These are phyloP conservation scores for Immersiella caudata DNA, from an alignment of 495 filamentous ascomycete genomes.

Conservation along the genomic window DNA sequence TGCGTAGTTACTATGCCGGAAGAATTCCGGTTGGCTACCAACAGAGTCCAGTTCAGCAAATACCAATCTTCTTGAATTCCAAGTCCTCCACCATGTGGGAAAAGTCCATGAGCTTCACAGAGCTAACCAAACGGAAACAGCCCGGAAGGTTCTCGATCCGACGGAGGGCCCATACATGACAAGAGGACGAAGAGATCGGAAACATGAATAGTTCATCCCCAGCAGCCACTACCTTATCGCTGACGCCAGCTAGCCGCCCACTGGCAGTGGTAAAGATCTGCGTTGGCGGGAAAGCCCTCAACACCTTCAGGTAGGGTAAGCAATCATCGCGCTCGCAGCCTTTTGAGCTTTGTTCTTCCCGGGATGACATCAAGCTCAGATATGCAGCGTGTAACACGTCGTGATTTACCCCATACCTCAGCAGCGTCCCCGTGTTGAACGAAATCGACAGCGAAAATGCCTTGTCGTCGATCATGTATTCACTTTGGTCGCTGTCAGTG, in stretches of 20 bases:
- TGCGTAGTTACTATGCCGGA: too few relatives aligned
- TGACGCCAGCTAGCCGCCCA: background rate
- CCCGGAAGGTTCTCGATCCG: background rate
- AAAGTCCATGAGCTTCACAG: background rate
- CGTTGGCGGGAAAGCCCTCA: background rate
- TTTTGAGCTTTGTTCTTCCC: background rate
- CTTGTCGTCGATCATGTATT: background rate
- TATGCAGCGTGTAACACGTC: background rate
- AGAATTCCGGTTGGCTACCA: too few relatives aligned
- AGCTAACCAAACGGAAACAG: background rate
- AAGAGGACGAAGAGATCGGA: background rate
- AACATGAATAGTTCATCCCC: background rate
- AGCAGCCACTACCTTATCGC: background rate
- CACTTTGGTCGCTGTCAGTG: background rate
- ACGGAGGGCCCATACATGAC: background rate
- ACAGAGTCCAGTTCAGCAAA: background rate
- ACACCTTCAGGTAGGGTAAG: background rate
- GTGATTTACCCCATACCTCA: background rate
- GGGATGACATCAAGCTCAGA: background rate
- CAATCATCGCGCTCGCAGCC: background rate
- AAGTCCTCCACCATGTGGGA: background rate
- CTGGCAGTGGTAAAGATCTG: background rate
- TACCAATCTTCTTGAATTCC: background rate
- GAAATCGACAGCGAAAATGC: background rate
- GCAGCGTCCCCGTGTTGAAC: background rate